phyloP scores from a whole-genome alignment of 2,329 filamentous ascomycete genomes.

The Diaporthe ampelina region DNA sequence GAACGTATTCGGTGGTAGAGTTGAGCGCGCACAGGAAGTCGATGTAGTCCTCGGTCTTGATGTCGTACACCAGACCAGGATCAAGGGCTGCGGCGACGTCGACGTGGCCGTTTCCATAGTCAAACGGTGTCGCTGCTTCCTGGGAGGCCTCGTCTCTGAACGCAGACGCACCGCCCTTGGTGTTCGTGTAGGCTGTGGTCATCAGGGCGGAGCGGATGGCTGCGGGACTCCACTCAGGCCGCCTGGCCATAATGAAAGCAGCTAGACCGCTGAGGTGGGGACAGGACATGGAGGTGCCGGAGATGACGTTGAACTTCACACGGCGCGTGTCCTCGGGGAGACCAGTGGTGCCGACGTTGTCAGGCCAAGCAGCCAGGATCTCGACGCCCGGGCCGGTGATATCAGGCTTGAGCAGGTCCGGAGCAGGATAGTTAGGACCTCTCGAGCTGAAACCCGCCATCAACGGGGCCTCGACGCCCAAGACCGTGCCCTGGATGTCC shows the following conservation, averaged over 20 bases:
- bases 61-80: slow-evolving; percentile 36
- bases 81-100: slow-evolving; percentile 28
- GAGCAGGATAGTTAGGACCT: slow-evolving; percentile 34
- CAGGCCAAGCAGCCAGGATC: slow-evolving; percentile 40
- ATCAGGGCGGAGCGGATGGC: slow-evolving; percentile 40
- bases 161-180: neutral
- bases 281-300: slow-evolving; percentile 42
- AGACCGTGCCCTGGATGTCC: slow-evolving; percentile 4
- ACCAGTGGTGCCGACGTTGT: slow-evolving; percentile 6
- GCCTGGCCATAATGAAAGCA: slow-evolving; percentile 39
- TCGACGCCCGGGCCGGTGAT: slow-evolving; percentile 41
- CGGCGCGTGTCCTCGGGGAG: slow-evolving; percentile 26
- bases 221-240: slow-evolving; percentile 39
- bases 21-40: slow-evolving; percentile 36
- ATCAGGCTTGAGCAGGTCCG: slow-evolving; percentile 40
- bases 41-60: slow-evolving; percentile 37
- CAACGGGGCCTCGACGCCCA: slow-evolving; percentile 30
- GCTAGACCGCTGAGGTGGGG: slow-evolving; percentile 42
- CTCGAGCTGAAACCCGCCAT: slow-evolving; percentile 42
- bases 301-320: slow-evolving; percentile 39
- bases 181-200: neutral
- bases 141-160: slow-evolving; percentile 4
- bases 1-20: slow-evolving; percentile 10
- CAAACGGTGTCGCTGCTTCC: neutral
- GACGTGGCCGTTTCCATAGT: slow-evolving; percentile 27